phyloP scores from a whole-genome alignment of 2,329 filamentous ascomycete species.

The Thielaviopsis punctulata region DNA sequence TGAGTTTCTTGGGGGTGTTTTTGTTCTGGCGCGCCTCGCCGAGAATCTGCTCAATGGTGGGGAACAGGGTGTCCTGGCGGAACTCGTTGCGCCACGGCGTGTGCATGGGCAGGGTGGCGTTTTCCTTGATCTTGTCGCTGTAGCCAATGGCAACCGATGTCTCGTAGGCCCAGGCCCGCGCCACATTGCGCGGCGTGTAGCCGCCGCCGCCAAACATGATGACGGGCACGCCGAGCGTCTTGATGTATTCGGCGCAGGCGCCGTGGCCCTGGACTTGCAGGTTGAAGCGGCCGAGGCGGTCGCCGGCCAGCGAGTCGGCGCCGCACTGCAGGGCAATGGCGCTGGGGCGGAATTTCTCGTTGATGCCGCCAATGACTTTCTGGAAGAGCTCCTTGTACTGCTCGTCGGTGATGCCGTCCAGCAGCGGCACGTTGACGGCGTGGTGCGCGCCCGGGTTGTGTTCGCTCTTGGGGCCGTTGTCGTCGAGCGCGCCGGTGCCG shows the following conservation, averaged over 20 bases:
- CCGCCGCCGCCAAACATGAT: conserved; percentile 88
- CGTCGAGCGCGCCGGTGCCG: conserved; percentile 71
- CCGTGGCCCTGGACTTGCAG: conserved; percentile 91
- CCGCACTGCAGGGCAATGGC: conserved; percentile 93
- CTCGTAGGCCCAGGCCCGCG: conserved; percentile 91
- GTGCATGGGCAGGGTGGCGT: conserved; percentile 56
- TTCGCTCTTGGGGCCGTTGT: conserved; percentile 68
- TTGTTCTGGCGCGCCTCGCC: conserved; percentile 57
- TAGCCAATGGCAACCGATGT: conserved; percentile 75
- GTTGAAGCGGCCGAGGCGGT: conserved; percentile 89
- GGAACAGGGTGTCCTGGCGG: conserved; percentile 72
- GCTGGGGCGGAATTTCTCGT: conserved; percentile 69
- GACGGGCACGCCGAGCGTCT: conserved; percentile 61
- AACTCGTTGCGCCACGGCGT: conserved; percentile 82
- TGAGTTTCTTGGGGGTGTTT: conserved; percentile 59
- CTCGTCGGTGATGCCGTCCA: conserved; percentile 80
- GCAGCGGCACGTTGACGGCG: conserved; percentile 74
- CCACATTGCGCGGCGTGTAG: conserved; percentile 92
- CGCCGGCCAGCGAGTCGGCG: conserved; percentile 83
- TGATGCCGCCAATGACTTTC: conserved; percentile 57
- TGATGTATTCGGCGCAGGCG: conserved; percentile 77
- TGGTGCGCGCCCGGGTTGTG: conserved; percentile 80
- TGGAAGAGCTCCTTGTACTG: conserved; percentile 80
- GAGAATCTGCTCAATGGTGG: conserved; percentile 57
- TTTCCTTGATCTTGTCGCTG: conserved; percentile 41